These are phyloP conservation scores for Penicillium desertorum DNA, from an alignment of 495 filamentous ascomycete species.

Conservation along the genomic window DNA sequence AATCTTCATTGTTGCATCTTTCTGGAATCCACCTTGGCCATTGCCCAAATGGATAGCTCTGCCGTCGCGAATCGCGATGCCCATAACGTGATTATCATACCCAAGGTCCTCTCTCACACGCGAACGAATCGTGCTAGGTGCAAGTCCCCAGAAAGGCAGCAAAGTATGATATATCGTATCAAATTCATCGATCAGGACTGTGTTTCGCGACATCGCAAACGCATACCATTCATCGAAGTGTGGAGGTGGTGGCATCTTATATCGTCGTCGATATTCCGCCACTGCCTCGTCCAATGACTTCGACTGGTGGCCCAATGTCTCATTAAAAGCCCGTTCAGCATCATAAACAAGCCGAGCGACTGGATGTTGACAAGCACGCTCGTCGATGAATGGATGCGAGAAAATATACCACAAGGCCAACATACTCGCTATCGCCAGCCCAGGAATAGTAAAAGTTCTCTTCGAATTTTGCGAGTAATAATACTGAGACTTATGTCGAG, in stretches of 20 bases:
- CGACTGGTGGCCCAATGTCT: slow-evolving; percentile 10
- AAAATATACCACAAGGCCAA: background rate
- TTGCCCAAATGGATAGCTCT: background rate
- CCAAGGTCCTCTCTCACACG: slow-evolving; percentile 18
- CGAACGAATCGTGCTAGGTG: slow-evolving; percentile 12
- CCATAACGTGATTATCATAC: slow-evolving; percentile 11
- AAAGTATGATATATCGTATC: slow-evolving; percentile 54
- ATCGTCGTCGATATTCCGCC: slow-evolving; percentile 54
- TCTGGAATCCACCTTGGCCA: slow-evolving; percentile 14
- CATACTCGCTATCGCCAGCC: background rate
- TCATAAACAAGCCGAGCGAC: slow-evolving; percentile 9
- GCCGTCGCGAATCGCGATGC: slow-evolving; percentile 13
- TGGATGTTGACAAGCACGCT: slow-evolving; percentile 12
- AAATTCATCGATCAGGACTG: slow-evolving; percentile 62
- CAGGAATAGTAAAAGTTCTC: background rate
- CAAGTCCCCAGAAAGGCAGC: slow-evolving; percentile 54
- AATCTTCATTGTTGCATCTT: slow-evolving; percentile 10
- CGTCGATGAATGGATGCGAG: background rate
- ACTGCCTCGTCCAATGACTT: slow-evolving; percentile 11
- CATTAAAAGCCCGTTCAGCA: slow-evolving; percentile 9
- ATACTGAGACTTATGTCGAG: background rate
- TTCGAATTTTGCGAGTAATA: background rate
- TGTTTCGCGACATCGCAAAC: slow-evolving; percentile 54
- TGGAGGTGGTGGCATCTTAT: slow-evolving; percentile 57
- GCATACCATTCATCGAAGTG: slow-evolving; percentile 68